Percentiles rank a stretch among this genome's conserved stretches.
Conservation (phyloP, 257 asterid genomes). For the Solanum tarapatanum region DNA sequence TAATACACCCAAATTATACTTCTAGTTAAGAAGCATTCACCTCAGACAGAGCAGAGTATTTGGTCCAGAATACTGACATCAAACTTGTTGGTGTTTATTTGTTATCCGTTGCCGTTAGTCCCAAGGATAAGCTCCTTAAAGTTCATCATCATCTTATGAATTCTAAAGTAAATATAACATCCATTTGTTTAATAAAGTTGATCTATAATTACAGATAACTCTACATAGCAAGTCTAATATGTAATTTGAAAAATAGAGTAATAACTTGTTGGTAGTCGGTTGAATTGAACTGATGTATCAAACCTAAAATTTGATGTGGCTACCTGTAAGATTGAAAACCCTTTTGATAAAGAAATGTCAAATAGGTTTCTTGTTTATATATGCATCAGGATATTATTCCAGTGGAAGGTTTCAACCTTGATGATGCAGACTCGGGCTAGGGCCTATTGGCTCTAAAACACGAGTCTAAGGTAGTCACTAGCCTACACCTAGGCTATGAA, state of each 20-base stretch:
- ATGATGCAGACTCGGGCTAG: slow-evolving; percentile 5
- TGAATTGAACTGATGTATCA: too few relatives aligned
- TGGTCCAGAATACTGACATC: slow-evolving; percentile 15
- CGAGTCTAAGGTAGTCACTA: too few relatives aligned
- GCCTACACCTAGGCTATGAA: too few relatives aligned
- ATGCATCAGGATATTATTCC: slow-evolving; percentile 4
- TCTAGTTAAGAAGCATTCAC: slow-evolving; percentile 2
- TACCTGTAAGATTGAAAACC: not conserved
- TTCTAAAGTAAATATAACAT: slow-evolving; percentile 4
- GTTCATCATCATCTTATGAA: not conserved
- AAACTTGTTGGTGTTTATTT: slow-evolving; percentile 24
- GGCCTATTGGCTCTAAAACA: too few relatives aligned
- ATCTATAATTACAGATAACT: not conserved
- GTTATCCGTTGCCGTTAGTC: slow-evolving; percentile 12
- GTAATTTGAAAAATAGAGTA: too few relatives aligned
- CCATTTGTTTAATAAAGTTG: not conserved
- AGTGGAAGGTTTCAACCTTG: slow-evolving; percentile 17
- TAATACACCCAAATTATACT: too few relatives aligned
- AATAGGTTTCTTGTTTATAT: not conserved
- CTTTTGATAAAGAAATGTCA: not conserved
- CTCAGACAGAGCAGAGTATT: slow-evolving; percentile 16
- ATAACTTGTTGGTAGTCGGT: too few relatives aligned
- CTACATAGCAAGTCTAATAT: too few relatives aligned
- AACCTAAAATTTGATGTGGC: too few relatives aligned
- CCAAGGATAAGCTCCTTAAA: not conserved